Base-by-base conservation (phyloP, 1,139 yeast species). In the Saccharomyces hybrid region DNA sequence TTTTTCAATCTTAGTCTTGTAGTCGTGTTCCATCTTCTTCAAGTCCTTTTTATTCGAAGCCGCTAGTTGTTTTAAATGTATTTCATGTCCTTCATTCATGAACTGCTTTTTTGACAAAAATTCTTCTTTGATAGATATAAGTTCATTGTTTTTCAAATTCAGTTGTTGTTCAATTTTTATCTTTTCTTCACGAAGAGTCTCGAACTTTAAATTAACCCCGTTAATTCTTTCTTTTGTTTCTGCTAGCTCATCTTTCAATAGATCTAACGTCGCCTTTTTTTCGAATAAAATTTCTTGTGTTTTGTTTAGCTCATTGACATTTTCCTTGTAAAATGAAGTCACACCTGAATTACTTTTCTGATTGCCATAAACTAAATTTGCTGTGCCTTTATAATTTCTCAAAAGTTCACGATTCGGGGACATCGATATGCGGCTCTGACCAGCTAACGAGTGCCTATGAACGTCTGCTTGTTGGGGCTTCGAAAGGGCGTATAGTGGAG, bases 61-160 rank as follows among this genome's bases (percentile, higher is more conserved):
- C 25, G 70, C 68, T 54, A 77, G 58, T 54, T 74, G 71, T 50
- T 74, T 67, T 32, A 70, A 58, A 48, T 74, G 69, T 38, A 75
- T 58, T 26, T 73, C 73, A 57, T 67, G 73, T 42, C 74, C 75
- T 42, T 70, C 65, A n/a, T 69, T 66, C 48, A 78, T 58, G 38
- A 60, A 63, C 32, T 41, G 72, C 67, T 46, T 59, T 48, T 58
- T 64, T 8, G 61, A 60, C 55, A 56, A 55, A 67, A 63, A 25
- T 46, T 75, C 75, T 1, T 70, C 73, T 2, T 73, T 64, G 19
- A 73, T 68, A 51, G 73, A 75, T n/a, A 74, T 75, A 8, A 77
- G 60, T 53, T 76, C 78, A 63, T 73, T 75, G 54, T 74, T 66
- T 47, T 76, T 75, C 29, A 72, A 70, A 53, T 70, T 72, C 4